Conservation (phyloP, 768 basidiomycete genomes). For the Serendipita sp. region DNA sequence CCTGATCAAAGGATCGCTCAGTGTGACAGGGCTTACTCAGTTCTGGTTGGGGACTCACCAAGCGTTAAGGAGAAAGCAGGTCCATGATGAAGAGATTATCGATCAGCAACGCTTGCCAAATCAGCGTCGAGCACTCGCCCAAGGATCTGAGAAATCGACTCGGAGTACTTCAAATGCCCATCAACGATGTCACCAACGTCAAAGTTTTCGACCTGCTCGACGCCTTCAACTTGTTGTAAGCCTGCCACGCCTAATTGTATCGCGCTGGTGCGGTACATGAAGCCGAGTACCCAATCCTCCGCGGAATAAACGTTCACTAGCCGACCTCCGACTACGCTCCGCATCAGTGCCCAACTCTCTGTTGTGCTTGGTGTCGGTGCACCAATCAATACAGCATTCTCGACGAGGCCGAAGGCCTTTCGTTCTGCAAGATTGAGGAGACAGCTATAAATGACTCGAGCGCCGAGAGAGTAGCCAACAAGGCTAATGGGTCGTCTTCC, state of each 20-base stretch:
- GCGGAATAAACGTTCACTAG: conserved; percentile 38
- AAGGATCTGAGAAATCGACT: neutral
- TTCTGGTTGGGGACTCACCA: too few relatives aligned
- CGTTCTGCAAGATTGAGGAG: conserved; percentile 29
- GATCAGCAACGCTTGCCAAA: neutral
- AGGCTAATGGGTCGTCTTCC: conserved; percentile 39
- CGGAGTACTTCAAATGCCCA: conserved; percentile 28
- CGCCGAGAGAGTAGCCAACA: conserved; percentile 40
- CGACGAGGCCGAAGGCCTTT: conserved; percentile 30
- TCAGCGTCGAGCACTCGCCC: neutral
- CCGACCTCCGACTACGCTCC: conserved; percentile 34
- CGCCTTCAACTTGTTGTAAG: conserved; percentile 30
- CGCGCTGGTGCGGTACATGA: conserved; percentile 32
- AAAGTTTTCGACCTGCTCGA: conserved; percentile 35
- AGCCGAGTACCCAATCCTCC: conserved; percentile 38
- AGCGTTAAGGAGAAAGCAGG: too few relatives aligned
- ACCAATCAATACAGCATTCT: conserved; percentile 42
- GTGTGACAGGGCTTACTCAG: too few relatives aligned
- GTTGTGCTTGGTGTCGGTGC: conserved; percentile 29
- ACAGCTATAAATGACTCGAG: conserved; percentile 36
- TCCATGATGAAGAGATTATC: too few relatives aligned
- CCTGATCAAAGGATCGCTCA: too few relatives aligned
- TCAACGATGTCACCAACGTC: conserved; percentile 20
- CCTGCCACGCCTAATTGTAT: conserved; percentile 37
- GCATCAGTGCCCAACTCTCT: conserved; percentile 28